Base-by-base conservation (phyloP, 768 basidiomycete genomes). In the Roridomyces roridus region DNA sequence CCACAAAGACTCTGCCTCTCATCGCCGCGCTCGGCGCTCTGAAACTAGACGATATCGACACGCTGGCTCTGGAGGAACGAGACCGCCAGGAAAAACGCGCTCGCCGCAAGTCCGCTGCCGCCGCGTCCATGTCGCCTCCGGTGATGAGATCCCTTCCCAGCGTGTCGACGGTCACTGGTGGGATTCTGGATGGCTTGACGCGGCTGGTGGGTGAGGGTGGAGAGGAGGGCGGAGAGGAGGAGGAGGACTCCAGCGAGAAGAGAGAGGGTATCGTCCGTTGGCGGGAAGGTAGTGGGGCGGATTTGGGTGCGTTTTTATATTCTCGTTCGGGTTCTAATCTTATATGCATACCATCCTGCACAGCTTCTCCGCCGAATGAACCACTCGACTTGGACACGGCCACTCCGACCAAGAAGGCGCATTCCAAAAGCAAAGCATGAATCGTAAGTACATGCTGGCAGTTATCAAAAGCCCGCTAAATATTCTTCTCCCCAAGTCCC, bases 131-230 rank as follows among this genome's bases (percentile, higher is more conserved):
- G 26, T 11, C 50, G 39, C 4, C 28, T 42, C 35, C 4, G 20
- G 20, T 5, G 40, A 43, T 63, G 5, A 46, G 46, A 17, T 59
- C 62, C 5, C 44, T 60, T 10, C 54, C 57, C 37, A 59, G 57
- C 59, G 41, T 60, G 20, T 63, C 59, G 37, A 57, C 57, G 11
- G 15, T 50, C 46, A 63, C 57, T 10, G 62, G 41, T 20, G 59
- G 49, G 45, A 25, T 63, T 10, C 31, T 63, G 50, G 55, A 59
- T 5, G 45, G 62, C 43, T 48, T 60, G 46, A 52, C 54, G 42
- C 35, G 18, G 42, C 51, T 59, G 37, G 17, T 54, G 35, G 36
- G 34, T 40, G 42, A 49, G 18, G 46, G 51, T 21, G 50, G 14
- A 9, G 41, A 35, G 18, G 46, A 52, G 3, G 20, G 21, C 15